phyloP scores from a whole-genome alignment of 306 rosid species.

The Vicia sativa region DNA sequence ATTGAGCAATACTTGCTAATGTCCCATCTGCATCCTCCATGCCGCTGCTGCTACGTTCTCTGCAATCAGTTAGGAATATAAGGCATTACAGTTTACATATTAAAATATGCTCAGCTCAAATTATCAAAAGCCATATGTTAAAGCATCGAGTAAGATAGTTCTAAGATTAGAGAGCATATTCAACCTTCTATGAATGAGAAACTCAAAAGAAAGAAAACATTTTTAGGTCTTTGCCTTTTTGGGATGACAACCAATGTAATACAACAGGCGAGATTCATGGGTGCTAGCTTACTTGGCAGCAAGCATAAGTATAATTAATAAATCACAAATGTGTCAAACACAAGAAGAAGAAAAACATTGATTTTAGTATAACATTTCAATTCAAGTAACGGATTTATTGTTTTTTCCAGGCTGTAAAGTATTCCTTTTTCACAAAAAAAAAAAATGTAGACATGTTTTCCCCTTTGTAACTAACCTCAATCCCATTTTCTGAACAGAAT shows the following conservation, averaged over 20 bases:
- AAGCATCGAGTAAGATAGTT: conserved; percentile 33
- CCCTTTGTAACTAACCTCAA: conserved; percentile 65
- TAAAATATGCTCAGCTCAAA: conserved; percentile 33
- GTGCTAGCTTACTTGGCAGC: conserved; percentile 21
- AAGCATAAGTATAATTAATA: conserved; percentile 28
- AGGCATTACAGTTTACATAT: conserved; percentile 22
- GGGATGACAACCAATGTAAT: conserved; percentile 18
- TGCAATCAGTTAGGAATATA: conserved; percentile 49
- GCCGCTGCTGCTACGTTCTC: conserved; percentile 83
- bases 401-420: conserved; percentile 11
- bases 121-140: conserved; percentile 24
- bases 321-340: conserved; percentile 23
- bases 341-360: conserved; percentile 20
- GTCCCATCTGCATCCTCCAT: conserved; percentile 99
- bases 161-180: conserved; percentile 17
- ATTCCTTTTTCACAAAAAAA: conserved; percentile 19
- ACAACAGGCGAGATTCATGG: neutral
- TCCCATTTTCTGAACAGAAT: conserved; percentile 75
- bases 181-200: conserved; percentile 20
- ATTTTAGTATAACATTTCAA: conserved; percentile 37
- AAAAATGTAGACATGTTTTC: conserved; percentile 26
- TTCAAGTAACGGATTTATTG: conserved; percentile 36
- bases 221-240: neutral
- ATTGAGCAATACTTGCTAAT: conserved; percentile 96
- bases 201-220: neutral